phyloP scores from a whole-genome alignment of 192 early-diverging fungal species.

The Coemansia sp. region DNA sequence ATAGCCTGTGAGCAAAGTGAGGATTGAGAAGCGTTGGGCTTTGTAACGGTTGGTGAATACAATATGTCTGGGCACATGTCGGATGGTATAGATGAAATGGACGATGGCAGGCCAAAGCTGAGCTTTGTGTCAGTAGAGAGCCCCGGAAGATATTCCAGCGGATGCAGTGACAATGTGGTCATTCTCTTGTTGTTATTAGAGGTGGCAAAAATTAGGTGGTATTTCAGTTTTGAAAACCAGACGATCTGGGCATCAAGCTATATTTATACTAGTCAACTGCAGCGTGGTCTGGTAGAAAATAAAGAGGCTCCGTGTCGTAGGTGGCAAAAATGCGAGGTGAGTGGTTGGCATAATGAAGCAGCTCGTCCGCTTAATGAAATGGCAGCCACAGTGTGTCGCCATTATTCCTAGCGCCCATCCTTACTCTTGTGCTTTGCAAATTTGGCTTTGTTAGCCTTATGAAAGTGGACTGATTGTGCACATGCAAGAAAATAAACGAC shows the following conservation, averaged over 20 bases:
- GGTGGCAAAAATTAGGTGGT: not conserved
- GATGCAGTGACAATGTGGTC: not conserved
- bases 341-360: not conserved
- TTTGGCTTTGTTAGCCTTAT: no score
- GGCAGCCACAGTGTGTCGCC: no score
- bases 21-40: not conserved
- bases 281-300: not conserved
- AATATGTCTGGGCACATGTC: not conserved
- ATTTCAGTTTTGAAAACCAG: no score
- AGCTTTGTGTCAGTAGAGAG: constrained; percentile 8
- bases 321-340: not conserved
- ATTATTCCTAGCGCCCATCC: no score
- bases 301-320: not conserved
- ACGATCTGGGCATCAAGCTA: not conserved
- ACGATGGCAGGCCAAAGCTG: constrained; percentile 4
- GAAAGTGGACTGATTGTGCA: not conserved
- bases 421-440: no score
- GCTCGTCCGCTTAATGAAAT: not conserved
- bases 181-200: not conserved
- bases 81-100: not conserved
- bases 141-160: constrained; percentile 8
- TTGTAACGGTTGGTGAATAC: not conserved
- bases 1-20: not conserved
- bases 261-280: not conserved
- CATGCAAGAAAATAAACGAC: not conserved